Base-by-base conservation (phyloP, 2,329 filamentous ascomycete genomes). In the Elsinoe batatas region DNA sequence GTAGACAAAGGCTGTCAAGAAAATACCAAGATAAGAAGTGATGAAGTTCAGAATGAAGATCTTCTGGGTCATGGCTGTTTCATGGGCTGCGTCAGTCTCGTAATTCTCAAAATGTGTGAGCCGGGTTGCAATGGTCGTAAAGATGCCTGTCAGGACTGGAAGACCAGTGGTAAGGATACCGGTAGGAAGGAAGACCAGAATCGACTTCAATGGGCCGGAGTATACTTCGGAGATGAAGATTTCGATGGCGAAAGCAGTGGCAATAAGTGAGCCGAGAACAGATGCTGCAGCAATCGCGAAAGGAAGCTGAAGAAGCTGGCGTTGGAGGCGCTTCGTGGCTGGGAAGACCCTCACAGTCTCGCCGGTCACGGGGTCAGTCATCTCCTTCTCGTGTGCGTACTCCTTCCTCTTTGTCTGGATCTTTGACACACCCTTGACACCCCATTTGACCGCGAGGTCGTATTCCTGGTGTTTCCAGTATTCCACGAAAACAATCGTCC, bases 1-100 rank as follows among this genome's bases (percentile, higher is more conserved):
- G 64, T 96, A 97, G 60, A 96, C 83, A 63, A 96, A 97, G 0
- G 91, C 88, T 0, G 91, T 96, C 15, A 97, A 79, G 66, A 95
- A 84, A n/a, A 94, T 84, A 1, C 89, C 87, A 53, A 95, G 82
- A 68, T 96, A 97, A 0, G 91, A 95, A 5, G 90, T 95, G 71
- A 97, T 91, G 71, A 96, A 95, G 74, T 96, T 95, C 65, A 97
- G 81, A 12, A 97, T 83, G 65, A 98, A 97, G 33, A 95, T 86
- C 75, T 98, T 98, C 57, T 88, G 84, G 0, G 93, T 88, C 66
- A 95, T 80, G 1, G 91, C 87, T 17, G 87, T 82, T 58, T 95
- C 83, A 64, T 95, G 87, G 12, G 84, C 84, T 61, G 91, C 88
- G 57, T 87, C 80, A 0, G 89, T 97, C 63, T 91, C 87, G 68